These are phyloP conservation scores for Xerocomellus chrysenteron DNA, from an alignment of 768 basidiomycete genomes.

Conservation along the genomic window DNA sequence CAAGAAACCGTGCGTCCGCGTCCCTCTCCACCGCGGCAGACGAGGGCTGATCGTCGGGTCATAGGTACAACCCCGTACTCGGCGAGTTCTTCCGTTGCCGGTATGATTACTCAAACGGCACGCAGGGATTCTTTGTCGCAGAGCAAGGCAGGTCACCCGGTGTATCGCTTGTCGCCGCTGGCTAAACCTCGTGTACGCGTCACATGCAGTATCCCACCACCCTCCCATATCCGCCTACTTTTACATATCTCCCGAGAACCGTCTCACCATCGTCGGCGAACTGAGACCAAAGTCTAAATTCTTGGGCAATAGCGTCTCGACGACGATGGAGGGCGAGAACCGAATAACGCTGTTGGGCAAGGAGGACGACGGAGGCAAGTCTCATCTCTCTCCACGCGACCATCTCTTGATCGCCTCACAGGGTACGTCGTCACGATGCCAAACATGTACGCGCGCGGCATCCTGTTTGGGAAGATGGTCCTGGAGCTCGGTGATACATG, in stretches of 20 bases:
- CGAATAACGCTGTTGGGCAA: conserved; percentile 78
- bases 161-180: neutral
- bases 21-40: neutral
- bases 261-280: conserved; percentile 85
- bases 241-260: conserved; percentile 91
- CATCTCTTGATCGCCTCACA: conserved; percentile 27
- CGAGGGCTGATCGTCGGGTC: conserved; percentile 4
- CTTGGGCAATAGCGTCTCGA: conserved; percentile 94
- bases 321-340: conserved; percentile 95
- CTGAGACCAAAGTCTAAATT: conserved; percentile 95
- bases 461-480: conserved; percentile 92
- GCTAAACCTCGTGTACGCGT: conserved; percentile 3
- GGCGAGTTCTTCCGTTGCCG: conserved; percentile 98
- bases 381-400: conserved; percentile 5
- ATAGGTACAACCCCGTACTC: conserved; percentile 92
- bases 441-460: conserved; percentile 93
- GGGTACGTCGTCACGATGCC: conserved; percentile 95
- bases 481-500: conserved; percentile 92
- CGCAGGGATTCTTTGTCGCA: conserved; percentile 94
- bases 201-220: conserved; percentile 82
- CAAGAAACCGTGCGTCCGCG: conserved; percentile 86
- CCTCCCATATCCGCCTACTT: conserved; percentile 95
- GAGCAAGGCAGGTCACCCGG: conserved; percentile 70
- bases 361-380: conserved; percentile 83
- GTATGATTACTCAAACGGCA: conserved; percentile 88